These are phyloP conservation scores for Exobasidium cylindrosporum DNA, from an alignment of 1,284 basidiomycete species.

Conservation along the genomic window DNA sequence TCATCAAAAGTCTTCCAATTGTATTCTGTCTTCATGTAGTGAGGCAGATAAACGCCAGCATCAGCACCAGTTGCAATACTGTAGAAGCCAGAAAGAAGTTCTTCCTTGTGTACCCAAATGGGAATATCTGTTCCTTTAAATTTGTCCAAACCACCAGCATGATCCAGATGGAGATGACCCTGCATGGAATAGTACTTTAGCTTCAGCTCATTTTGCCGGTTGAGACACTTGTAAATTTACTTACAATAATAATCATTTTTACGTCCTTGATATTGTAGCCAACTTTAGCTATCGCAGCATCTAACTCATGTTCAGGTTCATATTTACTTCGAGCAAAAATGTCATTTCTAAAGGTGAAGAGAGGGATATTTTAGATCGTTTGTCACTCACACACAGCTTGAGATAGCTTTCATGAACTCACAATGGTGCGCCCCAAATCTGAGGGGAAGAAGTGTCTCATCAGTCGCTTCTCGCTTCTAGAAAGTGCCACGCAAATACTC, in stretches of 20 bases:
- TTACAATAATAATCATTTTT: constrained; percentile 28
- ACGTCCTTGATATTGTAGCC: constrained; percentile 46
- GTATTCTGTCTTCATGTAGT: constrained; percentile 36
- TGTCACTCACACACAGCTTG: neutral
- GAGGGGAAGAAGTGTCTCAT: too few species aligned
- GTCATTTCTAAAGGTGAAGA: constrained; percentile 18
- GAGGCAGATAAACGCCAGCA: constrained; percentile 33
- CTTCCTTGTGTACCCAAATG: constrained; percentile 49
- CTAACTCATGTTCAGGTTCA: constrained; percentile 44
- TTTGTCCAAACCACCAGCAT: constrained; percentile 41
- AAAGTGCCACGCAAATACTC: too few species aligned
- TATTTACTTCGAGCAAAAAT: constrained; percentile 33
- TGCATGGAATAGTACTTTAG: too few species aligned
- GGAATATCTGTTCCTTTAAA: constrained; percentile 37
- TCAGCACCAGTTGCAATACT: constrained; percentile 42
- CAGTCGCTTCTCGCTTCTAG: too few species aligned
- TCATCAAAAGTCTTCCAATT: constrained; percentile 53
- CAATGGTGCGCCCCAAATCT: constrained; percentile 10
- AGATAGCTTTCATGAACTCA: neutral
- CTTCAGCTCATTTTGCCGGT: too few species aligned
- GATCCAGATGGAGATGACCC: constrained; percentile 39
- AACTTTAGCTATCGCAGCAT: constrained; percentile 41
- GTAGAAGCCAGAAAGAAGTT: constrained; percentile 45
- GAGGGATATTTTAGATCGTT: neutral
- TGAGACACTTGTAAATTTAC: too few species aligned